Evolutionary conservation across 1,284 basidiomycete genomes (phyloP), one percentile per base, ranked within the genome.

Genomic region (Irpex sp.): DNA sequence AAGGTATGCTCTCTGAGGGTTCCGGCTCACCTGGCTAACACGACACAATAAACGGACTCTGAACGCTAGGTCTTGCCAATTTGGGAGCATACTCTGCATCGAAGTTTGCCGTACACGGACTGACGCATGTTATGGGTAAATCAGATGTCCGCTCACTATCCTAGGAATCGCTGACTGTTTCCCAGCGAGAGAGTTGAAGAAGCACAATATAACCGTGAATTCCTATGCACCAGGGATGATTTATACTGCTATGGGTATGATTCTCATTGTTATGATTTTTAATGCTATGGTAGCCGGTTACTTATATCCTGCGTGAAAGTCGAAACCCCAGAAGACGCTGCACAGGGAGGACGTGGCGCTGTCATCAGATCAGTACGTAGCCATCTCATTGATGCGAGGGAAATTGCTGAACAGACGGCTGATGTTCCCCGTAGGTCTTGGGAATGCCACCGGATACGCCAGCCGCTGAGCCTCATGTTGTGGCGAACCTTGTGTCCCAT

Each of bases 91-190:
- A 77, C 65, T 73, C 67, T 59, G 70, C 74, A 35, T 76, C 77
- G 37, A 81, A 81, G 69, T 79, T 79, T 65, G 80, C 78, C 4
- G 76, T 79, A 11, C 69, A 77, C 17, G 75, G 76, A 1, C 70
- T 80, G 60, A 79, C 78, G 11, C 49, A 50, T 50, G 49, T 50
- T 9, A 50, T 50, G 49, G 11, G 49, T 50, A 50, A 9, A 17
- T 50, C 49, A 8, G 7, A n/a, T 50, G 7, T 50, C 43, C n/a
- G 11, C 7, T 50, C 11, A 17, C 49, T 7, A 50, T 17, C 11
- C 19, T 7, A 17, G 19, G 13, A n/a, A 19, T 21, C 7, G 7
- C 49, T 50, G 11, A 50, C 19, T 21, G 2, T 50, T 50, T 17
- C 7, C 49, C 17, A 61, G 60, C 60, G 19, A 35, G 15, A 36